These are phyloP conservation scores for Podospora comata DNA, from an alignment of 495 filamentous ascomycete genomes.

Conservation along the genomic window DNA sequence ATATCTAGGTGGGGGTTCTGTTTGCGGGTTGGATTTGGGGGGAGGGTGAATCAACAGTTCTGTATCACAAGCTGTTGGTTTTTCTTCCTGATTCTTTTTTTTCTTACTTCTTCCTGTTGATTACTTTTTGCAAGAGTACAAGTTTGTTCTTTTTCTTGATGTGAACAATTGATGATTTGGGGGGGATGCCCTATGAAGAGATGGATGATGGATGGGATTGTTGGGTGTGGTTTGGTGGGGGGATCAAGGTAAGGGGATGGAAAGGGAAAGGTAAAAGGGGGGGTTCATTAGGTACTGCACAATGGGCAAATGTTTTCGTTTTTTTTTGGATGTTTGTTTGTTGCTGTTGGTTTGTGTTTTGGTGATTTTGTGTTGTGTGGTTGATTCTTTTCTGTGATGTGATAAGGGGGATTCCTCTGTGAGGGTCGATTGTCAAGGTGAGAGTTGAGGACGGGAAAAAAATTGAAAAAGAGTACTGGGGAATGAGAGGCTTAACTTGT, in stretches of 20 bases:
- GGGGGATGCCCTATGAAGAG: background rate
- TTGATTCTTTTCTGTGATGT: background rate
- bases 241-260: background rate
- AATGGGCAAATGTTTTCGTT: background rate
- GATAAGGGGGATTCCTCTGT: background rate
- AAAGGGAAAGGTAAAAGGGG: background rate
- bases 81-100: background rate
- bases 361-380: background rate
- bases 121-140: constrained; percentile 4
- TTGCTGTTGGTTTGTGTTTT: background rate
- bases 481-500: background rate
- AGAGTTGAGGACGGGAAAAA: background rate
- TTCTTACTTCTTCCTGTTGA: background rate
- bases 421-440: background rate
- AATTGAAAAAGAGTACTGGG: background rate
- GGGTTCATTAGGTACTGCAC: background rate
- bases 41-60: background rate
- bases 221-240: no score
- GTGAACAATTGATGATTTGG: background rate
- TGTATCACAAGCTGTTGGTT: background rate
- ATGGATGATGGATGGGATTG: background rate
- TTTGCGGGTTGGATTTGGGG: background rate
- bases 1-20: background rate
- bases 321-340: background rate
- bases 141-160: background rate